Percentiles rank a stretch among this genome's conserved stretches.
Conservation (phyloP, 2,329 filamentous ascomycete species). For the Biscogniauxia mediterranea region DNA sequence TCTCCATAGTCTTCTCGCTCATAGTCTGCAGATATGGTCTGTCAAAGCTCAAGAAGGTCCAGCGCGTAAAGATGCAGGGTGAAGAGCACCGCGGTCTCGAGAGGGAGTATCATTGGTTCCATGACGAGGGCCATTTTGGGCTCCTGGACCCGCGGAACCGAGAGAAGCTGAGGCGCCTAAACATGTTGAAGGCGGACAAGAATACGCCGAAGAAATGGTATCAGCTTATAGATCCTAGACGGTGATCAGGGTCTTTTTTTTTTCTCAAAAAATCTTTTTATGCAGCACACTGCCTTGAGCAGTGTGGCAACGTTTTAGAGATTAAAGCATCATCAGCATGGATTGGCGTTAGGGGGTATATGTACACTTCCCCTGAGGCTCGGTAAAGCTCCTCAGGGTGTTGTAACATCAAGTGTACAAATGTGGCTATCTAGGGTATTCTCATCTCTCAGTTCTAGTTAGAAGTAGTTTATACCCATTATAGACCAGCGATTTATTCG, state of each 20-base stretch:
- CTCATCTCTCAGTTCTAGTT: neutral
- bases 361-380: neutral
- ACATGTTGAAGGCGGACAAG: slow-evolving; percentile 45
- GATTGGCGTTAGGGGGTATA: neutral
- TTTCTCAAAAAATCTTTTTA: neutral
- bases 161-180: slow-evolving; percentile 52
- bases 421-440: neutral
- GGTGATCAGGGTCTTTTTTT: neutral
- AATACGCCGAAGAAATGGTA: slow-evolving; percentile 11
- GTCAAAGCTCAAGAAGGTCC: slow-evolving; percentile 68
- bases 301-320: neutral
- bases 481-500: neutral
- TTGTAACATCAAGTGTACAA: neutral
- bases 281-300: neutral
- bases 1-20: slow-evolving; percentile 70
- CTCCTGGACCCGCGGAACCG: slow-evolving; percentile 54
- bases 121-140: slow-evolving; percentile 49
- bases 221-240: neutral
- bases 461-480: neutral
- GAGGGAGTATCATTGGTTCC: slow-evolving; percentile 41
- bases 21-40: slow-evolving; percentile 83
- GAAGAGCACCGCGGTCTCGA: slow-evolving; percentile 16
- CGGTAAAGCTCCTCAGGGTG: neutral
- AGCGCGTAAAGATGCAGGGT: slow-evolving; percentile 35
- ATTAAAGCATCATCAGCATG: neutral